Percentiles rank a stretch among this genome's conserved stretches.
These are phyloP conservation scores for Dactylellina leptospora DNA, from an alignment of 2,329 filamentous ascomycete genomes.

Conservation along the genomic window DNA sequence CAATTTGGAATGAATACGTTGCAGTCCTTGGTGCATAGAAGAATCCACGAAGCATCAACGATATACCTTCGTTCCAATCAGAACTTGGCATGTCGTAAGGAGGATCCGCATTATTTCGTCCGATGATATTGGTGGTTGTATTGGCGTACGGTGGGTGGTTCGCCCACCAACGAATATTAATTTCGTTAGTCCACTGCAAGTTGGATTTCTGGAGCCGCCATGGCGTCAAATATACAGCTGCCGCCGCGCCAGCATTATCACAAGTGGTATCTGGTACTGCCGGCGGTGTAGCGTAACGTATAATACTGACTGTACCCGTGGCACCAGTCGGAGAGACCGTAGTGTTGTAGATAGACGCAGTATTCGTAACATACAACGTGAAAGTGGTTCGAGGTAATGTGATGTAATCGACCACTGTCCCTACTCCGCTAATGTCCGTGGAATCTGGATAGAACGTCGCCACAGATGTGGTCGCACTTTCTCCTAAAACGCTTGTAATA, in stretches of 20 bases:
- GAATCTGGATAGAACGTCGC: not conserved
- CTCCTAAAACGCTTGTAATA: not conserved
- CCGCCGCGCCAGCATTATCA: not conserved
- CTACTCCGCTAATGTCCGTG: not conserved
- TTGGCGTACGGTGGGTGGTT: not conserved
- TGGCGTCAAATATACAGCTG: not conserved
- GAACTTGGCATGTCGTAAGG: not conserved
- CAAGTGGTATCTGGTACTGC: not conserved
- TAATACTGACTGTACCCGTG: not conserved
- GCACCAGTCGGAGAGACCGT: not conserved
- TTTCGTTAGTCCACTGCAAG: not conserved
- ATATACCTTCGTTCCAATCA: not conserved
- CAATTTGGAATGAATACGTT: conserved; percentile 9
- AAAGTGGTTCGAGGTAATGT: not conserved
- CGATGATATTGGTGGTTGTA: not conserved
- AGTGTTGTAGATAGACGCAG: not conserved
- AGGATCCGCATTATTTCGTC: not conserved
- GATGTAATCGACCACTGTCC: not conserved
- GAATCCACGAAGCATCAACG: not conserved
- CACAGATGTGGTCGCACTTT: not conserved
- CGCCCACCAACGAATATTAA: not conserved
- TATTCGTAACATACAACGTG: not conserved
- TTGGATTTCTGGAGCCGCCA: not conserved
- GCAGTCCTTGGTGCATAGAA: conserved; percentile 7
- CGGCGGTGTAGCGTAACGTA: not conserved